Percentiles rank a stretch among this genome's conserved stretches.
Conservation (phyloP, 2,329 filamentous ascomycete species). For the Aspergillus fijiensis region DNA sequence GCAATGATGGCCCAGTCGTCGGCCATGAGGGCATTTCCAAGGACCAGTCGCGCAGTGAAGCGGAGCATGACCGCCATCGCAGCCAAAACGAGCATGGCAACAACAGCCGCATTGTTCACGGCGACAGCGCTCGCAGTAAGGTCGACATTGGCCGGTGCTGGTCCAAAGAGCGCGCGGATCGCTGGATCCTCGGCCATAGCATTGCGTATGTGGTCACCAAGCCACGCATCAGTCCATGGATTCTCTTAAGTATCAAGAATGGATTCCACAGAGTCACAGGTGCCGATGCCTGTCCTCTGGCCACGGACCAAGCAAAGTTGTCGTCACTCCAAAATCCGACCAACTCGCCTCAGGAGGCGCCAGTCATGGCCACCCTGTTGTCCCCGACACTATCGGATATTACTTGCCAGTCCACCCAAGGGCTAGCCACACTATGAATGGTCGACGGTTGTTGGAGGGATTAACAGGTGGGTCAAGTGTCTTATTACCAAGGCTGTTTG, state of each 20-base stretch:
- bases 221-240: too few relatives aligned
- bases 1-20: slow-evolving; percentile 20
- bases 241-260: too few relatives aligned
- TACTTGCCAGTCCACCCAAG: neutral
- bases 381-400: neutral
- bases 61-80: slow-evolving; percentile 14
- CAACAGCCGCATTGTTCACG: slow-evolving; percentile 14
- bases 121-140: slow-evolving; percentile 5
- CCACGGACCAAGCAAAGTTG: neutral
- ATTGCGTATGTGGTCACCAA: neutral
- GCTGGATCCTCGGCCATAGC: slow-evolving; percentile 13
- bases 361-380: too few relatives aligned
- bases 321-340: neutral
- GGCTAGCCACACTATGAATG: too few relatives aligned
- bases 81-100: slow-evolving; percentile 11
- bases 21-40: slow-evolving; percentile 11
- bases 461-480: neutral
- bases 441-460: neutral
- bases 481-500: neutral
- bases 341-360: neutral
- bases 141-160: slow-evolving; percentile 10
- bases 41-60: slow-evolving; percentile 10
- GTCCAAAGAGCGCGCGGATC: slow-evolving; percentile 16
- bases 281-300: neutral
- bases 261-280: neutral